phyloP scores from a whole-genome alignment of 371 early-diverging fungal genomes.

The Mucor circinelloides region DNA sequence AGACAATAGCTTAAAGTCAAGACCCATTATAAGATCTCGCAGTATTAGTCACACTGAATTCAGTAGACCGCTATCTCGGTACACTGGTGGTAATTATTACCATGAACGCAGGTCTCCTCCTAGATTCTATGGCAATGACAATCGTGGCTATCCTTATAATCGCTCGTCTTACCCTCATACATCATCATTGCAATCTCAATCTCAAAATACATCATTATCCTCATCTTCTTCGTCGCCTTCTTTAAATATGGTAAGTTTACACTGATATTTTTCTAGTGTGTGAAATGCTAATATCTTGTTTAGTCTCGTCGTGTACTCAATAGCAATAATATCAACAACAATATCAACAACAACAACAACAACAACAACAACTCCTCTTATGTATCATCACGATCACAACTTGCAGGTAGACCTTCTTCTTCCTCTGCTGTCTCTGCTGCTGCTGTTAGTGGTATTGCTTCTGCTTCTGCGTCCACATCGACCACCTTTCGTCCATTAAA shows the following conservation, averaged over 20 bases:
- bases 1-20: slow-evolving; percentile 12
- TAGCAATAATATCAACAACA: slow-evolving; percentile 2
- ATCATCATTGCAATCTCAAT: not conserved
- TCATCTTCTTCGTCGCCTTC: slow-evolving; percentile 2
- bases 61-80: slow-evolving; percentile 27
- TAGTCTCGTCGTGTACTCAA: slow-evolving; percentile 30
- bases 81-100: slow-evolving; percentile 6
- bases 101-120: slow-evolving; percentile 12
- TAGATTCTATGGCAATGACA: slow-evolving; percentile 11
- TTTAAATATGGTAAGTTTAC: slow-evolving; percentile 8
- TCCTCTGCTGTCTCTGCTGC: slow-evolving; percentile 11
- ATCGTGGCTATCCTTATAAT: slow-evolving; percentile 3
- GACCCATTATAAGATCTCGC: slow-evolving; percentile 25
- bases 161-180: not conserved
- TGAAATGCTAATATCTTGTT: not conserved
- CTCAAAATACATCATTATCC: not conserved
- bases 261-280: not conserved
- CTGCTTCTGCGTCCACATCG: not conserved
- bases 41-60: slow-evolving; percentile 25
- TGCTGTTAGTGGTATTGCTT: not conserved
- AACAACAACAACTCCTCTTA: slow-evolving; percentile 14
- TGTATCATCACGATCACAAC: slow-evolving; percentile 25
- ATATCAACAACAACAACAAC: slow-evolving; percentile 6
- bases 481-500: slow-evolving; percentile 4
- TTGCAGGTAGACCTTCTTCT: slow-evolving; percentile 20